phyloP scores from a whole-genome alignment of 2,329 filamentous ascomycete genomes.

The Chalaropsis ovoidea region DNA sequence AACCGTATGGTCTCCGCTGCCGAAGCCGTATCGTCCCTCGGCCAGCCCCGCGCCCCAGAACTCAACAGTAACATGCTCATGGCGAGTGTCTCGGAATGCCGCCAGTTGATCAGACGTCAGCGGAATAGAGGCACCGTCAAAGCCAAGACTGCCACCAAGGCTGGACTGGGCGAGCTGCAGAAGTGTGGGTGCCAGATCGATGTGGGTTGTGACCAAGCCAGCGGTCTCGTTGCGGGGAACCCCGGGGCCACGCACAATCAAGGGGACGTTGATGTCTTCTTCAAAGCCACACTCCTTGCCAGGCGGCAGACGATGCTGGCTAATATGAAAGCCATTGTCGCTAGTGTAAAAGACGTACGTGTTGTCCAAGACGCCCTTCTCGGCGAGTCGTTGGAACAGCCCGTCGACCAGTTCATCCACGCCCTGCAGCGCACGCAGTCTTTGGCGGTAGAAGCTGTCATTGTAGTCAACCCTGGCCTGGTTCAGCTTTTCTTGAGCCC shows the following conservation, averaged over 20 bases:
- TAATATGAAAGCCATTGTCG: conserved; percentile 46
- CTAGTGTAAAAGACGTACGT: conserved; percentile 45
- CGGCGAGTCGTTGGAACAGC: conserved; percentile 33
- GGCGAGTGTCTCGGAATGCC: conserved; percentile 28
- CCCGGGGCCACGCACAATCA: conserved; percentile 43
- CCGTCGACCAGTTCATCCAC: conserved; percentile 40
- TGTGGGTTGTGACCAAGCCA: conserved; percentile 40
- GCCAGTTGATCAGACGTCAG: conserved; percentile 28
- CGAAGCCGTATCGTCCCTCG: conserved; percentile 29
- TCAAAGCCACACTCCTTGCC: conserved; percentile 45
- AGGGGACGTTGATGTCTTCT: conserved; percentile 43
- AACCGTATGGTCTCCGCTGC: not conserved
- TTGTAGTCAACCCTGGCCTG: conserved; percentile 32
- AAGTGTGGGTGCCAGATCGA: conserved; percentile 47
- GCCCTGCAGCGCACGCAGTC: conserved; percentile 37
- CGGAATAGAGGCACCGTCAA: conserved; percentile 43
- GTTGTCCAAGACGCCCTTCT: conserved; percentile 33
- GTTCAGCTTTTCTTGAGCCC: conserved; percentile 32
- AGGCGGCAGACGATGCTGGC: conserved; percentile 43
- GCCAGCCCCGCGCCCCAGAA: conserved; percentile 40
- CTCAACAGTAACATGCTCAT: conserved; percentile 45
- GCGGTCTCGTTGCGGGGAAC: conserved; percentile 33
- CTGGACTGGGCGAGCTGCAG: conserved; percentile 35
- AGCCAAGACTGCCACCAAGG: conserved; percentile 42
- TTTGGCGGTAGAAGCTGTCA: conserved; percentile 35